Evolutionary conservation across 78 protist genomes (phyloP).

Genomic region (Dictyostelium capitatum): DNA sequence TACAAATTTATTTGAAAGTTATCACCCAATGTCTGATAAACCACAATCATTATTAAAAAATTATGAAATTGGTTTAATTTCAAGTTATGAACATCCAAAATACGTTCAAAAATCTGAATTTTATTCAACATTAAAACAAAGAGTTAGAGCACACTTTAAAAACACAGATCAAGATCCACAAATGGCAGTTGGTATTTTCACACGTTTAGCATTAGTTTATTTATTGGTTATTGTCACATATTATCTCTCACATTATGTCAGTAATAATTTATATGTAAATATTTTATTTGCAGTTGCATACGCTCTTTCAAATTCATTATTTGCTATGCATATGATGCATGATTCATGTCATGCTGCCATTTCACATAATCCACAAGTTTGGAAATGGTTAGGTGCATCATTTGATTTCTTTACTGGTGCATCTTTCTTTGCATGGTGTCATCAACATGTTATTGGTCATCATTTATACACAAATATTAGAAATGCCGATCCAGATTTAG

Average conservation of each 20-base stretch:
- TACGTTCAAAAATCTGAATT: constrained; percentile 61
- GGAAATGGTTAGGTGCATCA: constrained; percentile 44
- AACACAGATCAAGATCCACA: constrained; percentile 65
- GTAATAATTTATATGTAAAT: constrained; percentile 15
- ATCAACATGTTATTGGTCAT: constrained; percentile 81
- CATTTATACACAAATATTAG: constrained; percentile 74
- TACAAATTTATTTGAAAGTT: constrained; percentile 66
- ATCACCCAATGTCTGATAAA: constrained; percentile 78
- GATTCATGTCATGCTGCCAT: constrained; percentile 73
- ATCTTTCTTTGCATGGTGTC: constrained; percentile 60
- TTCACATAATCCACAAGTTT: constrained; percentile 30
- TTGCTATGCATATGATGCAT: constrained; percentile 66
- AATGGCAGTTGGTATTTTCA: constrained; percentile 23
- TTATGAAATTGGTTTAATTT: constrained; percentile 52
- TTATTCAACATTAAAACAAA: constrained; percentile 28
- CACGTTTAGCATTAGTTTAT: constrained; percentile 42
- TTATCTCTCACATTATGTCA: constrained; percentile 22
- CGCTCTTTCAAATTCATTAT: constrained; percentile 33
- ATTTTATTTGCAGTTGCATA: constrained; percentile 26
- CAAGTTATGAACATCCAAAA: constrained; percentile 53
- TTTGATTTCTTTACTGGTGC: constrained; percentile 71
- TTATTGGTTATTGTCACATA: not conserved
- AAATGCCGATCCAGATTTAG: constrained; percentile 72
- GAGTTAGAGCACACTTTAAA: constrained; percentile 45
- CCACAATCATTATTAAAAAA: constrained; percentile 35